Evolutionary conservation across 768 basidiomycete species (phyloP).

Genomic region (Harrya chromipes): DNA sequence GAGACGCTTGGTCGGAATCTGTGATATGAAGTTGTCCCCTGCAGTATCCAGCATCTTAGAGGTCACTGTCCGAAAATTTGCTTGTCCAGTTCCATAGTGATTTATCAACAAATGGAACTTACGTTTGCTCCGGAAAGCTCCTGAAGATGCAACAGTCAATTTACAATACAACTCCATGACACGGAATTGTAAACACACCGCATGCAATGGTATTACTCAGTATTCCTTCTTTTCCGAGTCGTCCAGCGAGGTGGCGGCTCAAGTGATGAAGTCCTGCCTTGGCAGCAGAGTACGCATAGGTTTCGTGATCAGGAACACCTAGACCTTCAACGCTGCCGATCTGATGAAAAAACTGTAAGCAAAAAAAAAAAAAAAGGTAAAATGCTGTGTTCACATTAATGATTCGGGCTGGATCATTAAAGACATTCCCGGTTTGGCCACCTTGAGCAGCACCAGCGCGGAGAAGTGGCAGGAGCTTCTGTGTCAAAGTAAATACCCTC

Average conservation of each 20-base stretch:
- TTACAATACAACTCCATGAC: not conserved
- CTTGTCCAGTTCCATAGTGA: not conserved
- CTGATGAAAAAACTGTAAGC: constrained; percentile 27
- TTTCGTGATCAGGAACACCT: constrained; percentile 52
- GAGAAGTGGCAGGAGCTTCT: constrained; percentile 56
- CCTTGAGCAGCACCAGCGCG: constrained; percentile 42
- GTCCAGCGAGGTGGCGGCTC: constrained; percentile 53
- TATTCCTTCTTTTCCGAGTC: constrained; percentile 56
- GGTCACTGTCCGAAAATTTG: constrained; percentile 42
- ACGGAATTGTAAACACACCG: constrained; percentile 32
- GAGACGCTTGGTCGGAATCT: constrained; percentile 50
- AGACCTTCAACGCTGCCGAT: constrained; percentile 63
- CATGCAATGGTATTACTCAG: constrained; percentile 63
- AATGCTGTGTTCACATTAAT: constrained; percentile 46
- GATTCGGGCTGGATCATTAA: constrained; percentile 50
- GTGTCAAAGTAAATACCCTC: constrained; percentile 61
- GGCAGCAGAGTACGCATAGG: constrained; percentile 64
- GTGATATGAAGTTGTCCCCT: constrained; percentile 42
- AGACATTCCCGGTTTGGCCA: constrained; percentile 35
- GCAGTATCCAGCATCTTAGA: constrained; percentile 45
- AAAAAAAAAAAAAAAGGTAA: not conserved
- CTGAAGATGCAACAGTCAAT: constrained; percentile 7
- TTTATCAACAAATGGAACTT: constrained; percentile 1
- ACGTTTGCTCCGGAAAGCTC: constrained; percentile 45
- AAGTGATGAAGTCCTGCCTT: constrained; percentile 62